Evolutionary conservation across 352 stramenopile genomes (phyloP).

Genomic region (Pythium oligandrum): DNA sequence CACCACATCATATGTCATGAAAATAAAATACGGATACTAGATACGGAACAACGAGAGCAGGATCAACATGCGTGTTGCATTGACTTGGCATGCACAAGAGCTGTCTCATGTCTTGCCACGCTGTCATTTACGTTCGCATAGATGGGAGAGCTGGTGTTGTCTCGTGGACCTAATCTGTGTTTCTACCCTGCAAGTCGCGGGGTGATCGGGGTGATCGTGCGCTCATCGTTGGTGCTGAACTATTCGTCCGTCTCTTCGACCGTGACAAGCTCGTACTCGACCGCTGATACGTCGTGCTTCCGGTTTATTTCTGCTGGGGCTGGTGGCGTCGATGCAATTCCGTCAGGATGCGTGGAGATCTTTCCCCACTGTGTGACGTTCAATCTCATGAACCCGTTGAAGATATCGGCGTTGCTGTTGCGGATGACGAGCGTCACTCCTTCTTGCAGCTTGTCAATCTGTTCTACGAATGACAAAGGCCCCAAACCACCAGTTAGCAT

Average conservation of each 20-base stretch:
- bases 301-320: constrained; percentile 41
- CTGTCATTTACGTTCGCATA: no score
- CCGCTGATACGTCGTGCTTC: constrained; percentile 67
- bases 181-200: no score
- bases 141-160: no score
- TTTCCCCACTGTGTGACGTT: constrained; percentile 87
- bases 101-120: no score
- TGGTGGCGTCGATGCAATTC: constrained; percentile 61
- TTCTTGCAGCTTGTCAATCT: constrained; percentile 65
- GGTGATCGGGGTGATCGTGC: no score
- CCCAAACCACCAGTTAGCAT: neutral
- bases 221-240: neutral
- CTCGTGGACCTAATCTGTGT: no score
- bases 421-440: constrained; percentile 62
- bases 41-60: no score
- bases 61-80: no score
- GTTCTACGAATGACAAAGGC: constrained; percentile 32
- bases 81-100: no score
- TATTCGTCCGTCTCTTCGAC: constrained; percentile 36
- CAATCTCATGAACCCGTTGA: constrained; percentile 81
- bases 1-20: no score
- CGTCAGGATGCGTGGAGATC: constrained; percentile 63
- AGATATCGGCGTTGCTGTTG: constrained; percentile 82
- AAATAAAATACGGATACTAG: no score
- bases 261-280: constrained; percentile 86